phyloP scores from a whole-genome alignment of 305 asterid species.

The Fraxinus latifolia region DNA sequence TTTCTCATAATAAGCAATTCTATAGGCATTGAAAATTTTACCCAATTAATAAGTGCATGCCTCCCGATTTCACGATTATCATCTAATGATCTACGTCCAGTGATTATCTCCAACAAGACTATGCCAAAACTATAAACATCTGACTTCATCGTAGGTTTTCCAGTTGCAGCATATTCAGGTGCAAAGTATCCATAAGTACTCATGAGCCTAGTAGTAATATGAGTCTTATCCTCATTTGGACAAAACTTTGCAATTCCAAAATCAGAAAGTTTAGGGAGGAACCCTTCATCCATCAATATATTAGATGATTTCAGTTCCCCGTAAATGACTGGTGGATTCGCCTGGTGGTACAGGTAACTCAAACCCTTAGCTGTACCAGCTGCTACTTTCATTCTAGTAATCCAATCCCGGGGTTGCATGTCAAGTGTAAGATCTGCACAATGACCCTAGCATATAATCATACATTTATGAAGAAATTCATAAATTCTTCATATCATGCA shows the following conservation, averaged over 20 bases:
- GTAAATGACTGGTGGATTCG: conserved; percentile 29
- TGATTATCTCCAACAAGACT: conserved; percentile 29
- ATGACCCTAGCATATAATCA: background rate
- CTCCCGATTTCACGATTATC: background rate
- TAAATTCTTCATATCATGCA: background rate
- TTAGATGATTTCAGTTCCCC: conserved; percentile 29
- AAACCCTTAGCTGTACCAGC: conserved; percentile 20
- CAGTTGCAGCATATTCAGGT: conserved; percentile 30
- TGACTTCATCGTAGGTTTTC: conserved; percentile 21
- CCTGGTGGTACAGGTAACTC: conserved; percentile 24
- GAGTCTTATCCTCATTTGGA: background rate
- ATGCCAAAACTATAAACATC: conserved; percentile 30
- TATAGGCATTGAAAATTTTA: background rate
- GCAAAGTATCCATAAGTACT: conserved; percentile 28
- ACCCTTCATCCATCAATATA: conserved; percentile 21
- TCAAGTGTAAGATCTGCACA: conserved; percentile 35
- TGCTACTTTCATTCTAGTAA: conserved; percentile 21
- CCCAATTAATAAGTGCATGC: background rate
- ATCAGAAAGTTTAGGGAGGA: conserved; percentile 25
- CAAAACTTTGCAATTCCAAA: conserved; percentile 28
- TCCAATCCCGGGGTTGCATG: conserved; percentile 18
- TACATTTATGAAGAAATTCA: background rate
- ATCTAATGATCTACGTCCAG: conserved; percentile 11
- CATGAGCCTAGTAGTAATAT: conserved; percentile 11
- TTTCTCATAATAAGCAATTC: background rate